phyloP scores from a whole-genome alignment of 805 yeast genomes.

The Metschnikowia corniflorae region DNA sequence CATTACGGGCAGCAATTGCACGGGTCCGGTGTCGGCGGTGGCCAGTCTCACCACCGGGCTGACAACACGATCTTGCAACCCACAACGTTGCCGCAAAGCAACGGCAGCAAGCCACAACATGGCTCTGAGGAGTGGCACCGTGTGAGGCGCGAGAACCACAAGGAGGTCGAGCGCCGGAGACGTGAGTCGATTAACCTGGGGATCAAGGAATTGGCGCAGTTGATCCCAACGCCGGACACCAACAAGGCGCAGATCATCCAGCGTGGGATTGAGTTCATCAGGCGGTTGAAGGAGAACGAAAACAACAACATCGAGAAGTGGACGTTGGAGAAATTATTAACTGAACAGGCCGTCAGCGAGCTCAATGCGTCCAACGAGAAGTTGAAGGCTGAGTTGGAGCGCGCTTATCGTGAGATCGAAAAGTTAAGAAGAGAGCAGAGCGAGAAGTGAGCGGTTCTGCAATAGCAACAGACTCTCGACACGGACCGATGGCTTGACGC shows the following conservation, averaged over 20 bases:
- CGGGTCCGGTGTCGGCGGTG: slow-evolving; percentile 8
- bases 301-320: slow-evolving; percentile 87
- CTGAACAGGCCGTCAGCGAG: slow-evolving; percentile 89
- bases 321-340: slow-evolving; percentile 87
- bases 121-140: slow-evolving; percentile 85
- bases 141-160: slow-evolving; percentile 84
- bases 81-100: slow-evolving; percentile 29
- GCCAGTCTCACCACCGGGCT: slow-evolving; percentile 16
- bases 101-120: slow-evolving; percentile 50
- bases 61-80: slow-evolving; percentile 28
- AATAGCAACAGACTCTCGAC: too few species aligned
- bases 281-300: slow-evolving; percentile 85
- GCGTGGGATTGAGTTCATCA: slow-evolving; percentile 87
- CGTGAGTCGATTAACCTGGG: slow-evolving; percentile 86
- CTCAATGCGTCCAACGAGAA: slow-evolving; percentile 82
- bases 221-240: slow-evolving; percentile 79
- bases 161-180: slow-evolving; percentile 91
- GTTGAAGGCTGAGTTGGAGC: slow-evolving; percentile 80
- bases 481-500: neutral
- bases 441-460: slow-evolving; percentile 17
- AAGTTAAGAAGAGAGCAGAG: slow-evolving; percentile 56
- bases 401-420: slow-evolving; percentile 90
- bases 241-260: slow-evolving; percentile 88
- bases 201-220: slow-evolving; percentile 71
- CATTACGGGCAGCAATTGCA: slow-evolving; percentile 18